Evolutionary conservation across 345 rosid genomes (phyloP).

Genomic region (Bruguiera gymnorhiza): DNA sequence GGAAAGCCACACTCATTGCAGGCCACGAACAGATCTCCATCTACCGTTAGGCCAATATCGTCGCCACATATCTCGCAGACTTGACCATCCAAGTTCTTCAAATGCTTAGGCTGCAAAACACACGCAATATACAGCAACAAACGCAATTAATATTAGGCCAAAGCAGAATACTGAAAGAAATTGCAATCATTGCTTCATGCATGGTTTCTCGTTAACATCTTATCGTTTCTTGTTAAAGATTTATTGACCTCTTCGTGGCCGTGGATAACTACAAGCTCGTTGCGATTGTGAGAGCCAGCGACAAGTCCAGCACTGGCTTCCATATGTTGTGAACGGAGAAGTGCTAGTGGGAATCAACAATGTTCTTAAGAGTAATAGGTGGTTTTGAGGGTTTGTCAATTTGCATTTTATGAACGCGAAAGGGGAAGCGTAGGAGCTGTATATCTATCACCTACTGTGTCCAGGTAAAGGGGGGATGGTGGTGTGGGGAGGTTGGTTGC

Average conservation of each 20-base stretch:
- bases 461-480: slow-evolving; percentile 21
- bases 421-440: slow-evolving; percentile 17
- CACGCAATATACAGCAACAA: background rate
- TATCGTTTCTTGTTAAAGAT: no score
- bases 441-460: slow-evolving; percentile 44
- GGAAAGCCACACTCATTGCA: slow-evolving; percentile 99
- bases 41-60: slow-evolving; percentile 72
- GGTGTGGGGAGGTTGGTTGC: slow-evolving; percentile 52
- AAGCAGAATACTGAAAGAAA: no score
- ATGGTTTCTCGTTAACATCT: background rate
- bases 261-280: slow-evolving; percentile 96
- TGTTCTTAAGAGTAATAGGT: slow-evolving; percentile 3
- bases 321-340: slow-evolving; percentile 37
- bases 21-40: slow-evolving; percentile 92
- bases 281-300: slow-evolving; percentile 98
- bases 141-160: background rate
- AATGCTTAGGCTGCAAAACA: slow-evolving; percentile 63
- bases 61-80: slow-evolving; percentile 95
- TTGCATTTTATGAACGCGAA: slow-evolving; percentile 33
- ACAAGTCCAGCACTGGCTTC: slow-evolving; percentile 99
- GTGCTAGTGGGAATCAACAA: slow-evolving; percentile 4
- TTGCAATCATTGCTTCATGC: no score
- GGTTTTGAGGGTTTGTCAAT: background rate
- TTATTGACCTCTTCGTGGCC: slow-evolving; percentile 87
- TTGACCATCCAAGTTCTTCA: slow-evolving; percentile 91